Evolutionary conservation across 805 yeast genomes (phyloP), one percentile per base, ranked within the genome.

Genomic region (Yueomyces sinensis): DNA sequence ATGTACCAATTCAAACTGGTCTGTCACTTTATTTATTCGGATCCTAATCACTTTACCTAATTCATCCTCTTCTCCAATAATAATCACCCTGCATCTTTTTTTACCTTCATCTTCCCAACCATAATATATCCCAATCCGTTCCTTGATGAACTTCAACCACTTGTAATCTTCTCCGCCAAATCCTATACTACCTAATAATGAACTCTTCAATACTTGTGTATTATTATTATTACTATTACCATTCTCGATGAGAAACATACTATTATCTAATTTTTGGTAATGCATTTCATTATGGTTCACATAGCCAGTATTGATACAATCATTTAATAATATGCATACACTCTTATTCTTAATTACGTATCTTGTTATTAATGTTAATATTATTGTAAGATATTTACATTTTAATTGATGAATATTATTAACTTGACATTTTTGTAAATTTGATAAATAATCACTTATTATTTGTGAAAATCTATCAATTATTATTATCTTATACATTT

Each of bases 381-480:
- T 18, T 23, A 45, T 32, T 7, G 43, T 45, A 31, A 55, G 39
- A 32, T 46, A 46, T 19, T 43, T 42, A 32, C 54, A 48, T 40
- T 55, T 55, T 19, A 47, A 30, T 16, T 46, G 51, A 39, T 55
- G 60, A 20, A 50, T 31, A 27, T 30, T 36, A 29, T 30, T 36
- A 3, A 28, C 20, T n/a, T 32, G 25, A 23, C 36, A 27, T 17
- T 24, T 29, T 17, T 28, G 17, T 5, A 39, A 9, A 3, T 31
- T 25, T 16, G 44, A 36, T 28, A 55, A 14, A 36, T 54, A 51
- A 33, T 50, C 46, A 14, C 39, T 41, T 7, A 52, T 38, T 6
- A 54, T 35, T 28, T 47, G 50, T n/a, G 61, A 52, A 32, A 56
- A 45, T 9, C 61, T 58, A 39, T 54, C 56, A 13, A 56, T 45